These are phyloP conservation scores for Calocybe gangraenosa DNA, from an alignment of 768 basidiomycete species.

Conservation along the genomic window DNA sequence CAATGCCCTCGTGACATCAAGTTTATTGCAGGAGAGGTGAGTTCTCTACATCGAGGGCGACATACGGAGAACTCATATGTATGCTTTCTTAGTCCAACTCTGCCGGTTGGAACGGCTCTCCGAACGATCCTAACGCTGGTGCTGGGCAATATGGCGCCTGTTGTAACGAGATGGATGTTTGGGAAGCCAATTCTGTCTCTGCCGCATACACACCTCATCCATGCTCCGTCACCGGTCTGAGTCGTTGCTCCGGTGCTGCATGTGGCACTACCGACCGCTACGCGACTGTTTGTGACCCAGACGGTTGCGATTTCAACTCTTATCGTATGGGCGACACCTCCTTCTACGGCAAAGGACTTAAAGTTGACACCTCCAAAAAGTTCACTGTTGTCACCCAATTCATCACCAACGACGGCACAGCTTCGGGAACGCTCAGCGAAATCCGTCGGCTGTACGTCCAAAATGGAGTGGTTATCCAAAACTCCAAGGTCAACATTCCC, in stretches of 20 bases:
- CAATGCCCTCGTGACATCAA: conserved; percentile 58
- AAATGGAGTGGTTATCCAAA: conserved; percentile 46
- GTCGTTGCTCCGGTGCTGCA: conserved; percentile 36
- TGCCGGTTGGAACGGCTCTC: conserved; percentile 32
- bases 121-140: conserved; percentile 41
- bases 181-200: conserved; percentile 53
- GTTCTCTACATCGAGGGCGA: conserved; percentile 9
- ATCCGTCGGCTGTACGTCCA: conserved; percentile 56
- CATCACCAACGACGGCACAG: conserved; percentile 41
- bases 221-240: conserved; percentile 36
- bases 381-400: conserved; percentile 61
- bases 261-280: conserved; percentile 36
- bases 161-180: conserved; percentile 59
- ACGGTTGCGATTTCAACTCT: conserved; percentile 62
- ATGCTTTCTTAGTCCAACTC: conserved; percentile 38
- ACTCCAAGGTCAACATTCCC: conserved; percentile 43
- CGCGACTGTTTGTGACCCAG: conserved; percentile 46
- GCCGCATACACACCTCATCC: conserved; percentile 51
- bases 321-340: conserved; percentile 45
- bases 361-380: conserved; percentile 45
- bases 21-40: conserved; percentile 52
- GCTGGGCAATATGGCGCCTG: conserved; percentile 44
- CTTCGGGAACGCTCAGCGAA: conserved; percentile 44
- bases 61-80: neutral
- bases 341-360: conserved; percentile 46